Base-by-base conservation (phyloP, 2,329 filamentous ascomycete species). In the Beauveria rudraprayagi region DNA sequence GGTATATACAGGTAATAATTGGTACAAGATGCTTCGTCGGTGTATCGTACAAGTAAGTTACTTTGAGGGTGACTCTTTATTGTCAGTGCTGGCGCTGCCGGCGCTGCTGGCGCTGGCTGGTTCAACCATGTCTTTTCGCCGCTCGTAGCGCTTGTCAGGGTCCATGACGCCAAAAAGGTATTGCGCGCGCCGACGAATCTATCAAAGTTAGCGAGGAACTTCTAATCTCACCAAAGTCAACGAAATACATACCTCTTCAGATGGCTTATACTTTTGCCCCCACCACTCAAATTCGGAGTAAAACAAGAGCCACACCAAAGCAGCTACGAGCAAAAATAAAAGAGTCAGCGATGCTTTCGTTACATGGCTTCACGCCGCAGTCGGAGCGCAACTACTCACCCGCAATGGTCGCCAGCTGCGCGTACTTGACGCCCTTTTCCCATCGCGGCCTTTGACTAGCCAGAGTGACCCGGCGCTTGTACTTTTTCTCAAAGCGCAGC, bases 401-500 rank as follows among this genome's bases (percentile, higher is more conserved):
- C 56, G 80, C 76, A 51, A 86, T 79, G 44, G 77, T 82, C 26
- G 75, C 74, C 11, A 86, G 82, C 73, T 91, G 89, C 55, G 80
- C 80, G 64, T 91, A 75, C 72, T 84, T 85, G 61, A 87, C 77
- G 63, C 76, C 79, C 71, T 87, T 90, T 47, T 82, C 80, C 85
- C 86, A 90, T 53, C 74, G 72, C 9, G 88, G 87, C 24, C 85
- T 77, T 46, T 81, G 79, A 69, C 81, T 83, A 67, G 84, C 83
- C 66, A 89, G 73, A 62, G 80, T 79, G 28, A 88, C 74, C 59
- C 90, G 81, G 57, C 90, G 81, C 75, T 91, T 89, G 75, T 88
- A 92, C 70, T 88, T 87, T 72, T 89, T 86, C 77, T 93, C 90
- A 67, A 91, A 87, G 48, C 85, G 82, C 70, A 92, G 88, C 73